Percentiles rank a stretch among this genome's conserved stretches.
Evolutionary conservation across 345 rosid genomes (phyloP).

Genomic region (Brassica incana): DNA sequence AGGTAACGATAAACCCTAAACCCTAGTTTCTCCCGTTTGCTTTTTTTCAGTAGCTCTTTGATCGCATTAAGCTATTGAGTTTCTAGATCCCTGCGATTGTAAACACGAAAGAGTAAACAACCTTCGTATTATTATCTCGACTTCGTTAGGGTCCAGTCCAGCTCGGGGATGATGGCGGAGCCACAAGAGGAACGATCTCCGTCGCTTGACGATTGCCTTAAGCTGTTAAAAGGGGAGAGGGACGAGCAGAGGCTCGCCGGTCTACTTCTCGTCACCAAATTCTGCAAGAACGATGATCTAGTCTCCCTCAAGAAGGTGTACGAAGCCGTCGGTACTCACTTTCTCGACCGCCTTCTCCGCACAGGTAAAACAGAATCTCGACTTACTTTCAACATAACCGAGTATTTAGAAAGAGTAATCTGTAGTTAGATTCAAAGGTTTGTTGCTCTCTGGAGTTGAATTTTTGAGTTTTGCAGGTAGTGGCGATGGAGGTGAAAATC

Average conservation of each 20-base stretch:
- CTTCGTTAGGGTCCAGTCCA: neutral
- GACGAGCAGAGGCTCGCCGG: slow-evolving; percentile 97
- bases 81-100: neutral
- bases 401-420: neutral
- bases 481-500: slow-evolving; percentile 51
- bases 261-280: slow-evolving; percentile 74
- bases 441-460: neutral
- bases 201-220: slow-evolving; percentile 76
- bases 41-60: neutral
- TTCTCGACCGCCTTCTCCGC: slow-evolving; percentile 71
- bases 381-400: neutral
- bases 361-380: slow-evolving; percentile 52
- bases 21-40: neutral
- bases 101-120: neutral
- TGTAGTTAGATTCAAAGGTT: neutral
- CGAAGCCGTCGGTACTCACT: slow-evolving; percentile 63
- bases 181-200: slow-evolving; percentile 40
- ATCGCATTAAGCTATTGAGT: neutral
- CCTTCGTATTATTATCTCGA: neutral
- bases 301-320: slow-evolving; percentile 56
- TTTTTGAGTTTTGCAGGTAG: slow-evolving; percentile 33
- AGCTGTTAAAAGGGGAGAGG: slow-evolving; percentile 71
- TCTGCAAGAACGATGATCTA: slow-evolving; percentile 62
- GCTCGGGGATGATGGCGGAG: slow-evolving; percentile 39
- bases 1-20: slow-evolving; percentile 26